Evolutionary conservation across 345 rosid genomes (phyloP), one percentile per base, ranked within the genome.

Genomic region (Lepidium didymum): DNA sequence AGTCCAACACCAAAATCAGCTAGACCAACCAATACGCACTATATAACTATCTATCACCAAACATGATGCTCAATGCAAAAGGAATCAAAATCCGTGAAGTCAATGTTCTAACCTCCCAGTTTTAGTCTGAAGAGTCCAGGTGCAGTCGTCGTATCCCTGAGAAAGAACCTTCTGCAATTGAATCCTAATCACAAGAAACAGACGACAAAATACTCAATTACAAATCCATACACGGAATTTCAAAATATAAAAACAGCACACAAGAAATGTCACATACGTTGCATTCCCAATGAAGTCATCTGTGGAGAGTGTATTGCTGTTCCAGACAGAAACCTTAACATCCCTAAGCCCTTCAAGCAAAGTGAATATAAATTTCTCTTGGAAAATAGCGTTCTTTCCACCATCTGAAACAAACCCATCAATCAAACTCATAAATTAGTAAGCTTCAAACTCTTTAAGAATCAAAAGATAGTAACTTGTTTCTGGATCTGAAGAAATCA

Each of bases 271-370:
- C 8, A 68, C 79, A 83, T 85, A 93, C 97, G 88, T 87, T 78
- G 88, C 98, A 36, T 73, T 83, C 60, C 98, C 97, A 52, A 93
- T 90, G 76, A 93, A 93, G 67, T 87, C 92, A 59, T 93, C 88
- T 2, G 54, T 62, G 3, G 86, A 66, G 29, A 90, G 41, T 19
- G 83, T 83, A 55, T 93, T 93, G 81, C 90, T 90, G 80, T 90
- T 88, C 95, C 89, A 88, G 6, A 91, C 97, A 33, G 57, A 60
- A 12, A 86, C 34, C 43, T 70, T 77, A 29, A 91, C 8, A 77
- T 91, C 96, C 73, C 89, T 85, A 34, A 89, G 83, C 16, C 97
- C 96, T 81, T 91, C 97, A 58, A 94, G 80, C 65, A 94, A 58
- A 23, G 78, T 75, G 67, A 87, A 82, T 52, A 82, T 80, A 74